Evolutionary conservation across 768 basidiomycete species (phyloP), one percentile per base, ranked within the genome.

Genomic region (Boletus rubropictus): DNA sequence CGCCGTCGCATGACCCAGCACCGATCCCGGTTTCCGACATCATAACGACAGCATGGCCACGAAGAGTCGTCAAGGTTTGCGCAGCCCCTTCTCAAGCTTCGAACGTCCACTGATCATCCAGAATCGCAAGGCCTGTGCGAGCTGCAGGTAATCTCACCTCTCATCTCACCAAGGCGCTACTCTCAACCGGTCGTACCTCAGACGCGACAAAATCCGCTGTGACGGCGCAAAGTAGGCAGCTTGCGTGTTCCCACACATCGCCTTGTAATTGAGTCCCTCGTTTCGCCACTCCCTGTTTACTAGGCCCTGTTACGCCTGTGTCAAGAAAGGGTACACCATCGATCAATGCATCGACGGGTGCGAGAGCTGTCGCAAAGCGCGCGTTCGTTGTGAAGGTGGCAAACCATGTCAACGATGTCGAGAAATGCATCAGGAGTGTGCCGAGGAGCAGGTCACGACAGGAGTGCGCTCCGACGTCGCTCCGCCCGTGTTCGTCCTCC

Each of bases 291-390:
- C 28, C 25, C 38, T 28, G 32, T 43, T 20, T 27, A 29, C 39
- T 49, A 81, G 80, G 53, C 82, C 82, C n/a, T 83, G 81, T 57
- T 65, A 69, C 38, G 74, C 74, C 18, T 84, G 82, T 53, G 56
- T 67, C 24, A 82, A 74, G 67, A 82, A 78, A 51, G 76, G 78
- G 11, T 74, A 74, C 55, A 51, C 61, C 25, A 62, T 71, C 39
- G 72, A 78, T 51, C 74, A 77, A 54, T 84, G 82, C 54, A 70
- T 75, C 32, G 78, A 81, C 52, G 82, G 82, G 2, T 84, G 82
- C 53, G 78, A 80, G 54, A 66, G 71, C 22, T 83, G 82, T 54
- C 71, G 82, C 45, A 69, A 73, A 28, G 72, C 75, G 55, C 70
- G 74, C 31, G 55, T 79, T 27, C 73, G 68, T 1, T 73, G 70